Conservation (phyloP, 1,284 basidiomycete genomes). For the Phlebopus sp. region DNA sequence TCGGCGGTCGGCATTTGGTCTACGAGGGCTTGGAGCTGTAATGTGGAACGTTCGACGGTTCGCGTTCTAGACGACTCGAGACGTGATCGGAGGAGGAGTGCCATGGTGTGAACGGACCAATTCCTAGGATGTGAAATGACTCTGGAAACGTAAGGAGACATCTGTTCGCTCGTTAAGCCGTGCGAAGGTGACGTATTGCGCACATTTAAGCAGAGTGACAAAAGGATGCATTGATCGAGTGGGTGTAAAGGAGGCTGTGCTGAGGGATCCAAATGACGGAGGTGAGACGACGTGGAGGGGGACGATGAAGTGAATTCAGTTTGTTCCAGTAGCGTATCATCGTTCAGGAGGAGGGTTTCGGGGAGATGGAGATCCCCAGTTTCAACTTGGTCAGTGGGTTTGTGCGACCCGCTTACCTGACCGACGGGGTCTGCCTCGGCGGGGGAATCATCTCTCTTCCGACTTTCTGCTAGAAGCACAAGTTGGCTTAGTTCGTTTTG, state of each 20-base stretch:
- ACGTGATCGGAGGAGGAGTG: slow-evolving; percentile 84
- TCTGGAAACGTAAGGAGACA: slow-evolving; percentile 85
- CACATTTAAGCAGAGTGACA: slow-evolving; percentile 87
- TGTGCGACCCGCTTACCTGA: slow-evolving; percentile 17
- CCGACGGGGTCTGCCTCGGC: slow-evolving; percentile 17
- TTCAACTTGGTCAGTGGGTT: slow-evolving; percentile 9
- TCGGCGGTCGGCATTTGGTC: slow-evolving; percentile 94
- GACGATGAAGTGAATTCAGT: slow-evolving; percentile 83
- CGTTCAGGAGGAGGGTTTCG: slow-evolving; percentile 83
- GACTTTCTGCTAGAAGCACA: slow-evolving; percentile 89
- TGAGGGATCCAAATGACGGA: slow-evolving; percentile 75
- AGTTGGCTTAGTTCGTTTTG: slow-evolving; percentile 84
- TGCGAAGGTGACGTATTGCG: slow-evolving; percentile 84
- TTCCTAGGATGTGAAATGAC: slow-evolving; percentile 86
- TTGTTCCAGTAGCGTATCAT: slow-evolving; percentile 94
- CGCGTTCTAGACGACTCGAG: slow-evolving; percentile 84
- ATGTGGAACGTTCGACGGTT: slow-evolving; percentile 84
- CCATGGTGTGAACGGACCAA: slow-evolving; percentile 95
- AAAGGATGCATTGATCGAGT: slow-evolving; percentile 87
- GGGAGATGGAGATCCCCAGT: slow-evolving; percentile 47
- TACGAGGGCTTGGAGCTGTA: slow-evolving; percentile 90
- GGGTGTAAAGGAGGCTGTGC: slow-evolving; percentile 86
- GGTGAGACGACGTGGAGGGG: slow-evolving; percentile 41
- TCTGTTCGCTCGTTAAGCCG: slow-evolving; percentile 86
- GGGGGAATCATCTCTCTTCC: slow-evolving; percentile 43